Evolutionary conservation across 1,284 basidiomycete species (phyloP).

Genomic region (Heterobasidion parviporum): DNA sequence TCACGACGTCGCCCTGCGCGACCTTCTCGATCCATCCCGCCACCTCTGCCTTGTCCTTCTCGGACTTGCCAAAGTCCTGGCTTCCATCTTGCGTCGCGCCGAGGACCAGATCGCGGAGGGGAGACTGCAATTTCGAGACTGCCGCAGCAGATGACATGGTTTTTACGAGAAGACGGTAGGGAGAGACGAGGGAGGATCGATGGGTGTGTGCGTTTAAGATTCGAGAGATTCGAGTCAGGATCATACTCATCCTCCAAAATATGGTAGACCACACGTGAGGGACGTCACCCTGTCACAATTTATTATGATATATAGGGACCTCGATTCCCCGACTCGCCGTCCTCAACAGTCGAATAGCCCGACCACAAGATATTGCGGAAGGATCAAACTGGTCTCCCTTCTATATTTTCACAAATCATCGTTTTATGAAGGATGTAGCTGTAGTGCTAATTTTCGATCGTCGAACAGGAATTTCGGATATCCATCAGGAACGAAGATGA

Average conservation of each 20-base stretch:
- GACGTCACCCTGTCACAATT: no score
- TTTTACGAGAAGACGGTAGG: constrained; percentile 15
- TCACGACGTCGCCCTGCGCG: constrained; percentile 39
- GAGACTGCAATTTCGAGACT: constrained; percentile 40
- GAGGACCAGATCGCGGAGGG: constrained; percentile 52
- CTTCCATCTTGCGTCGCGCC: constrained; percentile 34
- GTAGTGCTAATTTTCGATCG: no score
- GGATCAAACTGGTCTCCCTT: no score
- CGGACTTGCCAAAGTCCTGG: constrained; percentile 42
- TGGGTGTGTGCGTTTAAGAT: not conserved
- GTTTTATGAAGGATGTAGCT: no score
- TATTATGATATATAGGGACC: no score
- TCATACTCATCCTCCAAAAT: not conserved
- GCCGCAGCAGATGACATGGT: constrained; percentile 52
- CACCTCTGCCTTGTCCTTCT: constrained; percentile 58
- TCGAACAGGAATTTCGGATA: no score
- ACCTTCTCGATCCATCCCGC: constrained; percentile 63
- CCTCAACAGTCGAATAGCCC: no score
- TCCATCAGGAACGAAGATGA: no score
- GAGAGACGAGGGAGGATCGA: constrained; percentile 1
- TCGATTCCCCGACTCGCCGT: no score
- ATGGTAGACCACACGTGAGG: not conserved
- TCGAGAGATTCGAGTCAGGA: constrained; percentile 7
- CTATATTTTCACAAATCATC: no score
- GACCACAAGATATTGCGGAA: no score